A percentile compares a stretch with the other conserved stretches of the same genome.
These are phyloP conservation scores for Puccinellia tenuiflora DNA, from an alignment of 176 grass and related monocot genomes.

Conservation along the genomic window DNA sequence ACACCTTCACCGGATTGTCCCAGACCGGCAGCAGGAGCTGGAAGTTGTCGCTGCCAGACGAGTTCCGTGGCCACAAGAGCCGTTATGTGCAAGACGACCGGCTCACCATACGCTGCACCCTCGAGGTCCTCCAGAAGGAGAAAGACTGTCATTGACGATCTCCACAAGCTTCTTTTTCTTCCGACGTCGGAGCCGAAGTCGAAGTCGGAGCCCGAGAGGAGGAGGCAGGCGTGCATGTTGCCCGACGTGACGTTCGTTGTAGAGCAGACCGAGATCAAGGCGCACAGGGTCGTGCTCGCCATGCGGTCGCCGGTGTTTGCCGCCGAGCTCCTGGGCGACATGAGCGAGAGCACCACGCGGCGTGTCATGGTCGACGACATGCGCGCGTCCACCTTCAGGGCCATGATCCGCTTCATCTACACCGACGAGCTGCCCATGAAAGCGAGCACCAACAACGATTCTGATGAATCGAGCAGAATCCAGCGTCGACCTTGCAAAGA, in stretches of 20 bases:
- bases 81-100: neutral
- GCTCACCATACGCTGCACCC: neutral
- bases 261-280: neutral
- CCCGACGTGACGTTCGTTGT: neutral
- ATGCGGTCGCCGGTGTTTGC: neutral
- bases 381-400: neutral
- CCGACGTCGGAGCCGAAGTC: neutral
- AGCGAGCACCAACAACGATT: neutral
- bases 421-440: neutral
- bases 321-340: neutral
- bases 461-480: no score
- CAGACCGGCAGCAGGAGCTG: no score
- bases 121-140: neutral
- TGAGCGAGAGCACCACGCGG: neutral
- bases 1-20: no score
- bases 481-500: neutral
- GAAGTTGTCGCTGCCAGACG: no score
- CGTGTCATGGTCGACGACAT: neutral
- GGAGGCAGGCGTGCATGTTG: neutral
- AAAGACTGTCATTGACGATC: neutral
- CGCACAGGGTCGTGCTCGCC: neutral
- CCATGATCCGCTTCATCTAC: neutral
- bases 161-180: neutral
- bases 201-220: neutral
- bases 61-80: no score